Evolutionary conservation across 2,329 filamentous ascomycete genomes (phyloP).

Genomic region (Dactylellina sp.): DNA sequence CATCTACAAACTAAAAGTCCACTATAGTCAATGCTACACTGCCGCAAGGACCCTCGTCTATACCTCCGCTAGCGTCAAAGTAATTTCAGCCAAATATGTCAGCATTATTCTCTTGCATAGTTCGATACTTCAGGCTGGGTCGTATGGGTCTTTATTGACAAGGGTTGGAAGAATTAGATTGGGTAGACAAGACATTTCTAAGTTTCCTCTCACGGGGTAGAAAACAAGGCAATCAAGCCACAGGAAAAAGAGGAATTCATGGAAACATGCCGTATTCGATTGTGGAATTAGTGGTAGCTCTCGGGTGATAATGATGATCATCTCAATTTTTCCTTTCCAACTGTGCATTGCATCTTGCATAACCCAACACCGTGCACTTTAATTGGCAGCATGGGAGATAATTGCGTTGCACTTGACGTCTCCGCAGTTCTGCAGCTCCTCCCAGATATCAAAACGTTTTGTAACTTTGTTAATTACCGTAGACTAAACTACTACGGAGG

Average conservation of each 20-base stretch:
- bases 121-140: slow-evolving; percentile 38
- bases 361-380: slow-evolving; percentile 36
- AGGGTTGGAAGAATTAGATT: slow-evolving; percentile 47
- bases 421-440: slow-evolving; percentile 2
- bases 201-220: slow-evolving; percentile 37
- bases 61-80: slow-evolving; percentile 25
- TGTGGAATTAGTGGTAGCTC: slow-evolving; percentile 30
- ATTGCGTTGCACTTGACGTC: slow-evolving; percentile 51
- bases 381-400: slow-evolving; percentile 49
- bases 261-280: slow-evolving; percentile 31
- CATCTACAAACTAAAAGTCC: slow-evolving; percentile 1
- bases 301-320: slow-evolving; percentile 53
- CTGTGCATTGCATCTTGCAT: slow-evolving; percentile 54
- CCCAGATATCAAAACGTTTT: neutral
- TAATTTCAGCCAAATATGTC: slow-evolving; percentile 42
- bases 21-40: slow-evolving; percentile 25
- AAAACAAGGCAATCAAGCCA: slow-evolving; percentile 56
- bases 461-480: slow-evolving; percentile 31
- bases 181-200: slow-evolving; percentile 24
- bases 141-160: slow-evolving; percentile 35
- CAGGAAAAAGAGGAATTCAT: slow-evolving; percentile 36
- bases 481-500: neutral
- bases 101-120: slow-evolving; percentile 35
- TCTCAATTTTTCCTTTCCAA: slow-evolving; percentile 44
- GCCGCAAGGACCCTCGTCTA: slow-evolving; percentile 34